Evolutionary conservation across 2,329 filamentous ascomycete species (phyloP).

Genomic region (Cladophialophora yegresii): DNA sequence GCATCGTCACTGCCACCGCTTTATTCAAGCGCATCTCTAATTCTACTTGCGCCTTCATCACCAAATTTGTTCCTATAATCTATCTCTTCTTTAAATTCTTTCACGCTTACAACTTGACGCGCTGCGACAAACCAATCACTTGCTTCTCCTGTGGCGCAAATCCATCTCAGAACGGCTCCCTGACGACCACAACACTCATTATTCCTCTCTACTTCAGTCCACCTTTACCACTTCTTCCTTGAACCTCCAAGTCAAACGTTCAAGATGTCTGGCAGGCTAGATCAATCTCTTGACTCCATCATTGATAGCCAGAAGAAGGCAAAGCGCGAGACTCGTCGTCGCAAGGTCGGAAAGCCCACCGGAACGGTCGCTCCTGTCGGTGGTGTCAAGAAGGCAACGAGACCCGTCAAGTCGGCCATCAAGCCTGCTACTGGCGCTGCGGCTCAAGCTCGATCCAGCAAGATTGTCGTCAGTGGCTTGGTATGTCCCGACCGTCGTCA

Average conservation of each 20-base stretch:
- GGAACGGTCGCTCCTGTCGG: slow-evolving; percentile 68
- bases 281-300: slow-evolving; percentile 97
- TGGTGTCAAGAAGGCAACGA: slow-evolving; percentile 79
- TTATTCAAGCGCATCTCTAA: slow-evolving; percentile 27
- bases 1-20: slow-evolving; percentile 12
- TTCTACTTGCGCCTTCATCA: slow-evolving; percentile 12
- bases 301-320: slow-evolving; percentile 71
- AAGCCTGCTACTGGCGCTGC: slow-evolving; percentile 63
- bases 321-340: slow-evolving; percentile 53
- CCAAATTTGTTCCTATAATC: background rate
- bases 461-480: slow-evolving; percentile 98
- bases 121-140: background rate
- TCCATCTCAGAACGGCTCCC: background rate
- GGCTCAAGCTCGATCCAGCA: slow-evolving; percentile 72
- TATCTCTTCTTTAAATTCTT: slow-evolving; percentile 8
- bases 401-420: slow-evolving; percentile 45
- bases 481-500: slow-evolving; percentile 59
- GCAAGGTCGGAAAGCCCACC: slow-evolving; percentile 45
- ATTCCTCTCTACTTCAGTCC: slow-evolving; percentile 15
- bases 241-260: slow-evolving; percentile 24
- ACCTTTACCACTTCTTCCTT: slow-evolving; percentile 16
- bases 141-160: background rate
- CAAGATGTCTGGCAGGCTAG: slow-evolving; percentile 90
- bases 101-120: slow-evolving; percentile 2
- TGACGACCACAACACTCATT: slow-evolving; percentile 3